Base-by-base conservation (phyloP, 169 alveolate species). In the Plasmodium cynomolgi region DNA sequence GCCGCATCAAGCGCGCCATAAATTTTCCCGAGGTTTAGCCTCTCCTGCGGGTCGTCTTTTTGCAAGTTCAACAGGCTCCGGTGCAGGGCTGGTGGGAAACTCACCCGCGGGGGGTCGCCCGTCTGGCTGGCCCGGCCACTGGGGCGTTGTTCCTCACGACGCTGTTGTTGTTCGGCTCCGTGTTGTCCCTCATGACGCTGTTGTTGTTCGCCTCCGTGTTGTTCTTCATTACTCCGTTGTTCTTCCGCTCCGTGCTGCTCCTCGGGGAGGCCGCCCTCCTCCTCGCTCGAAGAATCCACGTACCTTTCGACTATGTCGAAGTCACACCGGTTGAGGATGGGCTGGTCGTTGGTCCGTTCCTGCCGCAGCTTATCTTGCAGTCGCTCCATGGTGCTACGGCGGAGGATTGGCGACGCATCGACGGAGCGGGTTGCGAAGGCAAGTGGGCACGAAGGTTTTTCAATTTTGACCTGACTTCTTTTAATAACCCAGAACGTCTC, bases 1-100 rank as follows among this genome's bases (percentile, higher is more conserved):
- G 6, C 26, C 62, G 62, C 62, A 17, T 50, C 62, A 15, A 50
- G 23, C 62, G 62, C 23, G 62, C 62, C 81, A 62, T 75, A 85
- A 29, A 85, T 85, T 85, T 50, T 13, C 7, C 37, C 23, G 26
- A 74, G 68, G 72, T 75, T 79, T n/a, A 85, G 23, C 31, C 62
- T 75, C 80, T 85, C 93, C 54, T 13, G n/a, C 31, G 17, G n/a
- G 34, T 85, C 68, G 81, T 81, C 75, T 20, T 90, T 90, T 68
- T 90, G 94, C 50, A 90, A 80, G 72, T 90, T 90, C 39, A 90
- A 33, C 68, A 34, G 39, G 58, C 91, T 90, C 17, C 94, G 81
- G 68, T 90, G 94, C 20, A 90, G 56, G 73, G 94, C 94, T 37
- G 62, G 50, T 23, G 94, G 94, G 37, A 90, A 90, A 47, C 94